phyloP scores from a whole-genome alignment of 441 rosid genomes.

The Arabidopsis hybrid region DNA sequence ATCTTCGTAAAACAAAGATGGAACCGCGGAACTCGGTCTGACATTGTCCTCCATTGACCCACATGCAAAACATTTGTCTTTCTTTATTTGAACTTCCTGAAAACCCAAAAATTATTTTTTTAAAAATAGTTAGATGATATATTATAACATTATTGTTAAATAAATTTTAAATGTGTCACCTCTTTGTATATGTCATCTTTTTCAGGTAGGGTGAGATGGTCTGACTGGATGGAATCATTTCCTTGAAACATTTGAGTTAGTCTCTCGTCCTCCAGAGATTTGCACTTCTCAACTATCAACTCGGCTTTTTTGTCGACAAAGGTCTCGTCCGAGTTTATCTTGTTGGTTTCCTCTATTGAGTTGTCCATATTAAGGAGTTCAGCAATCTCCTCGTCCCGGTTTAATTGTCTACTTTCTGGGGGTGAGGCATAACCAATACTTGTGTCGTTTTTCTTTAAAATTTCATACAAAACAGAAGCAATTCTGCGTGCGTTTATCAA shows the following conservation, averaged over 20 bases:
- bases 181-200: not conserved
- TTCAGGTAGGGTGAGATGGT: not conserved
- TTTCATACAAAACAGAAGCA: constrained; percentile 59
- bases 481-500: constrained; percentile 51
- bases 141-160: not conserved
- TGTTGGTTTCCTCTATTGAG: not conserved
- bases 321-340: not conserved
- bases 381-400: not conserved
- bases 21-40: not conserved
- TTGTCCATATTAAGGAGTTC: not conserved
- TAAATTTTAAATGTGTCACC: not conserved
- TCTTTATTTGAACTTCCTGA: not conserved
- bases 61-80: not conserved
- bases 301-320: not conserved
- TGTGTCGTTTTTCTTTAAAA: constrained; percentile 55
- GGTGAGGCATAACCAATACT: constrained; percentile 43
- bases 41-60: not conserved
- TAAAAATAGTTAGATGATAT: not conserved
- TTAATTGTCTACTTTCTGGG: not conserved
- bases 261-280: not conserved
- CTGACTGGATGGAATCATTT: not conserved
- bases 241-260: constrained; percentile 1
- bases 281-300: not conserved
- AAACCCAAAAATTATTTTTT: not conserved
- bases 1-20: not conserved